These are phyloP conservation scores for Erysimum cheiranthoides DNA, from an alignment of 345 rosid genomes.

Conservation along the genomic window DNA sequence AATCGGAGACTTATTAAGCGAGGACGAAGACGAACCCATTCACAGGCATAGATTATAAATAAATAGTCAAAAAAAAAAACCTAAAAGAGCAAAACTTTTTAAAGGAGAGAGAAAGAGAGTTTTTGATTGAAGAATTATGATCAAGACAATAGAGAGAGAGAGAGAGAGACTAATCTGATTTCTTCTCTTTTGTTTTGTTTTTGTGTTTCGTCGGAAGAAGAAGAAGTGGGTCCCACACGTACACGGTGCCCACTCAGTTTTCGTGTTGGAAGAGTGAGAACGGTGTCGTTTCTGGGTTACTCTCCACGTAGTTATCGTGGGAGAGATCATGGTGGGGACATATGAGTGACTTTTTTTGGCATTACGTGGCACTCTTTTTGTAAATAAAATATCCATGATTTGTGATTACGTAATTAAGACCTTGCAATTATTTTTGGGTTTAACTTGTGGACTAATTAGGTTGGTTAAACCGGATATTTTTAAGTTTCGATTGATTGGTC, in stretches of 20 bases:
- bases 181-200: neutral
- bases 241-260: constrained; percentile 51
- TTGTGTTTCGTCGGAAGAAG: constrained; percentile 31
- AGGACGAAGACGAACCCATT: constrained; percentile 44
- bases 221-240: constrained; percentile 40
- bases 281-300: constrained; percentile 30
- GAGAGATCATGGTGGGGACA: constrained; percentile 31
- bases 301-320: constrained; percentile 37
- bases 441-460: neutral
- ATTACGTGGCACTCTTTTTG: constrained; percentile 22
- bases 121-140: constrained; percentile 5
- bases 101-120: constrained; percentile 8
- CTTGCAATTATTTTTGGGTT: too few relatives aligned
- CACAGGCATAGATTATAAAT: constrained; percentile 1
- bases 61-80: neutral
- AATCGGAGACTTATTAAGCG: constrained; percentile 40
- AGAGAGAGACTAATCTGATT: neutral
- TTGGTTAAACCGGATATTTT: neutral
- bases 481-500: neutral
- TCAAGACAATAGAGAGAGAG: neutral
- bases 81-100: neutral
- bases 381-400: neutral
- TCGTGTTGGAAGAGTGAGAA: constrained; percentile 18
- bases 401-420: neutral
- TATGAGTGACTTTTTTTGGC: neutral